These are phyloP conservation scores for Termitomyces titanicus DNA, from an alignment of 768 basidiomycete genomes.

Conservation along the genomic window DNA sequence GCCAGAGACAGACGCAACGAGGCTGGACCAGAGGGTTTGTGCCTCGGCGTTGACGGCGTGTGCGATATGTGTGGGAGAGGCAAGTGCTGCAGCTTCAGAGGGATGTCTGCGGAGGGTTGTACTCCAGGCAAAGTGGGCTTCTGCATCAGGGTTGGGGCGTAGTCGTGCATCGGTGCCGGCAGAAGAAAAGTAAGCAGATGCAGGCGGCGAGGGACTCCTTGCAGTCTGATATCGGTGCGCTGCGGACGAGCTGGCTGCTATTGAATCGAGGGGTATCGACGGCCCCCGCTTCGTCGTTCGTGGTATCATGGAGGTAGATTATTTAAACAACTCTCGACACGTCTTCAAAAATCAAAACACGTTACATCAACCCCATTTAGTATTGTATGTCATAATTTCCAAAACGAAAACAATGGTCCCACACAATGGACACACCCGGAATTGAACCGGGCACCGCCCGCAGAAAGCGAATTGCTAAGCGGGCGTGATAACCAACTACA, in stretches of 20 bases:
- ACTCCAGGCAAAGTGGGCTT: constrained; percentile 78
- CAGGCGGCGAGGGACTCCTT: constrained; percentile 63
- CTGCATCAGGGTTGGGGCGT: constrained; percentile 60
- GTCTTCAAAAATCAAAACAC: constrained; percentile 15
- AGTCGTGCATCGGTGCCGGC: constrained; percentile 45
- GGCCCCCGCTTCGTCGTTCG: constrained; percentile 33
- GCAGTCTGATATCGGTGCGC: constrained; percentile 24
- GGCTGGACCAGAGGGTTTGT: constrained; percentile 47
- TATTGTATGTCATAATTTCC: too few species aligned
- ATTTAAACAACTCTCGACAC: constrained; percentile 8
- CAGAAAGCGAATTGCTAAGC: constrained; percentile 12
- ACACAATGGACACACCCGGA: constrained; percentile 18
- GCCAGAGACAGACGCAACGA: constrained; percentile 37
- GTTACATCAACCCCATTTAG: constrained; percentile 6
- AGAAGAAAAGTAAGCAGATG: constrained; percentile 75
- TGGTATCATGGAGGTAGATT: constrained; percentile 2
- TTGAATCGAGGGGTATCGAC: constrained; percentile 29
- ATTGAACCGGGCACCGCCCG: constrained; percentile 20
- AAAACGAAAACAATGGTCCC: too few species aligned
- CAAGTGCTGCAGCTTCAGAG: constrained; percentile 39
- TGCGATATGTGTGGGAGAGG: constrained; percentile 46
- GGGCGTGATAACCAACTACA: constrained; percentile 18
- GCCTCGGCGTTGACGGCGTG: constrained; percentile 46
- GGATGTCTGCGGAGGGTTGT: constrained; percentile 74
- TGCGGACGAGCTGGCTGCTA: constrained; percentile 34